A percentile compares a stretch with the other conserved stretches of the same genome.
Conservation (phyloP, 306 rosid genomes). For the Cicer arietinum region DNA sequence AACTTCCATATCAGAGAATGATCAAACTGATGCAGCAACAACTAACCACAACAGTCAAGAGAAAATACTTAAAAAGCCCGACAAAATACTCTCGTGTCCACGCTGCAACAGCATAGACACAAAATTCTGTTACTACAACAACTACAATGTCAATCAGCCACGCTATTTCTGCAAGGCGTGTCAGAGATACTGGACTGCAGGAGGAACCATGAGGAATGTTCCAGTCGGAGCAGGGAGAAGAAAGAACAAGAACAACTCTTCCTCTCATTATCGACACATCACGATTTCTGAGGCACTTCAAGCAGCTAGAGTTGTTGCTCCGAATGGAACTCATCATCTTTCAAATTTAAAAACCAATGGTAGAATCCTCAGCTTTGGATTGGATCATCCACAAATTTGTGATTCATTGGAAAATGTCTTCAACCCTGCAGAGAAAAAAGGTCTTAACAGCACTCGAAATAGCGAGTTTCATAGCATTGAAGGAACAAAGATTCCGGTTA, state of each 20-base stretch:
- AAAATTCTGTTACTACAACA: constrained; percentile 91
- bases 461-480: constrained; percentile 54
- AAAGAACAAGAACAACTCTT: constrained; percentile 76
- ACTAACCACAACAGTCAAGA: constrained; percentile 52
- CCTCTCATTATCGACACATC: constrained; percentile 63
- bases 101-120: constrained; percentile 95
- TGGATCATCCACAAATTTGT: constrained; percentile 55
- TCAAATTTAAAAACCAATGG: constrained; percentile 53
- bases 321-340: constrained; percentile 53
- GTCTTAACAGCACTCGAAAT: constrained; percentile 39
- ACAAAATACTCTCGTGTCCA: constrained; percentile 82
- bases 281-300: constrained; percentile 76
- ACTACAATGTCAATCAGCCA: constrained; percentile 88
- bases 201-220: constrained; percentile 88
- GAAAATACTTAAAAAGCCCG: constrained; percentile 78
- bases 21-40: constrained; percentile 49
- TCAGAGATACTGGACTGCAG: constrained; percentile 95
- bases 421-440: constrained; percentile 52
- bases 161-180: constrained; percentile 96
- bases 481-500: constrained; percentile 40
- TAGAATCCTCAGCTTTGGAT: constrained; percentile 76
- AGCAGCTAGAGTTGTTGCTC: constrained; percentile 55
- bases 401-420: constrained; percentile 61
- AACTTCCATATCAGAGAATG: constrained; percentile 55
- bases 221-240: constrained; percentile 93